Conservation (phyloP, 2,329 filamentous ascomycete species). For the Exophiala aquamarina region DNA sequence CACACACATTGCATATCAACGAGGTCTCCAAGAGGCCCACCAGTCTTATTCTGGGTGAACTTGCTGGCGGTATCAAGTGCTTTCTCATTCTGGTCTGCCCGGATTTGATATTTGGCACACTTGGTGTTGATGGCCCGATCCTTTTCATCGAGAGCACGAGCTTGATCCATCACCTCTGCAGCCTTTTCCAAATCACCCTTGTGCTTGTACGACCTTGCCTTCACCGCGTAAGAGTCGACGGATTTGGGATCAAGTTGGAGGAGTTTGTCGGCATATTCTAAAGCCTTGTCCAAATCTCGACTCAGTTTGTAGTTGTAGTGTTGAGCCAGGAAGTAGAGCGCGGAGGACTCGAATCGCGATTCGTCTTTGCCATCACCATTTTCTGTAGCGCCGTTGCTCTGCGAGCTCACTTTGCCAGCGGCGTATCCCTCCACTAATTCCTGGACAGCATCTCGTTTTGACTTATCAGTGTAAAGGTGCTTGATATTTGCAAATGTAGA, state of each 20-base stretch:
- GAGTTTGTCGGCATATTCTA: conserved; percentile 78
- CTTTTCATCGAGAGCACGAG: conserved; percentile 79
- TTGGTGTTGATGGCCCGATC: conserved; percentile 99
- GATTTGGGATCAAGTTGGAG: conserved; percentile 76
- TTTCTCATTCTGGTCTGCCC: conserved; percentile 85
- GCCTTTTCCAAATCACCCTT: conserved; percentile 76
- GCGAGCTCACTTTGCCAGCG: conserved; percentile 50
- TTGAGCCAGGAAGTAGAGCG: conserved; percentile 90
- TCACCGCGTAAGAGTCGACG: conserved; percentile 92
- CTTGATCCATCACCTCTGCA: conserved; percentile 82
- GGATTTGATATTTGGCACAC: conserved; percentile 91
- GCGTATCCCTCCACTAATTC: conserved; percentile 78
- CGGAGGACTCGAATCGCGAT: conserved; percentile 71
- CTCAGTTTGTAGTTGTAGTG: conserved; percentile 94
- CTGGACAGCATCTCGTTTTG: conserved; percentile 76
- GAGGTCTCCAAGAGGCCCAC: conserved; percentile 84
- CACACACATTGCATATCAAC: conserved; percentile 98
- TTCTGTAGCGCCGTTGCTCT: conserved; percentile 50
- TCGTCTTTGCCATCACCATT: conserved; percentile 52
- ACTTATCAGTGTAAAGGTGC: conserved; percentile 76
- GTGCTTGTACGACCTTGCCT: conserved; percentile 93
- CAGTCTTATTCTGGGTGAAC: conserved; percentile 90
- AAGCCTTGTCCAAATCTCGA: conserved; percentile 78
- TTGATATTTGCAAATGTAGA: conserved; percentile 98
- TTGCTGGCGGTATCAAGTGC: conserved; percentile 86